phyloP scores from a whole-genome alignment of 2,329 filamentous ascomycete genomes.

The Basipetospora chlamydospora region DNA sequence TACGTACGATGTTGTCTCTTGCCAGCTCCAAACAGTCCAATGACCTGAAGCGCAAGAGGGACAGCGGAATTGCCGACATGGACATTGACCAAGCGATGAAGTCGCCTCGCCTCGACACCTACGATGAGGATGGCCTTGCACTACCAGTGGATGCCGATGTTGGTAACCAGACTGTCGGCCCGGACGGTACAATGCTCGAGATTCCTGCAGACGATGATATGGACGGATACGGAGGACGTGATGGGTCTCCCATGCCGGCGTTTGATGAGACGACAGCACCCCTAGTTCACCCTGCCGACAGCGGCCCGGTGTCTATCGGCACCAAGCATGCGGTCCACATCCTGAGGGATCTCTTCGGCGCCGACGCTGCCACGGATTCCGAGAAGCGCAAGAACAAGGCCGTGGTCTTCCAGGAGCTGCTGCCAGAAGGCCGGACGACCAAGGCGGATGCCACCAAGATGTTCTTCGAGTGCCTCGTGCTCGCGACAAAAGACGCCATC shows the following conservation, averaged over 20 bases:
- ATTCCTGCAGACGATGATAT: conserved; percentile 46
- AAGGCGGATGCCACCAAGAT: conserved; percentile 95
- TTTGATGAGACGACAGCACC: conserved; percentile 71
- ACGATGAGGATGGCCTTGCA: conserved; percentile 46
- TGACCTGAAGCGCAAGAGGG: conserved; percentile 86
- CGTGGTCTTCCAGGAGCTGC: conserved; percentile 80
- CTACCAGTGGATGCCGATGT: conserved; percentile 34
- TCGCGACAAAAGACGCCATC: conserved; percentile 95
- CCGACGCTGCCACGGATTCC: conserved; percentile 52
- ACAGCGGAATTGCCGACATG: conserved; percentile 71
- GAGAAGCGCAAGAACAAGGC: conserved; percentile 60
- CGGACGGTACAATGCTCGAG: conserved; percentile 49
- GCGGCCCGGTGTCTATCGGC: conserved; percentile 72
- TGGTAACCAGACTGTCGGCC: conserved; percentile 36
- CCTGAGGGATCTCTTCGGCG: conserved; percentile 73
- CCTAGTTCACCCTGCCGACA: conserved; percentile 66
- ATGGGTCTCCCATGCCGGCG: conserved; percentile 36
- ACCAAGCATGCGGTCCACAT: conserved; percentile 95
- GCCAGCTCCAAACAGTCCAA: conserved; percentile 62
- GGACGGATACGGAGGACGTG: conserved; percentile 29
- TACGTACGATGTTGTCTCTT: conserved; percentile 81
- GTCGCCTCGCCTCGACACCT: conserved; percentile 54
- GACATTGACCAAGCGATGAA: conserved; percentile 53
- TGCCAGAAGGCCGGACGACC: conserved; percentile 67
- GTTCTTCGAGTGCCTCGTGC: conserved; percentile 94